These are phyloP conservation scores for Aspergillus sp. DNA, from an alignment of 2,329 filamentous ascomycete genomes.

Conservation along the genomic window DNA sequence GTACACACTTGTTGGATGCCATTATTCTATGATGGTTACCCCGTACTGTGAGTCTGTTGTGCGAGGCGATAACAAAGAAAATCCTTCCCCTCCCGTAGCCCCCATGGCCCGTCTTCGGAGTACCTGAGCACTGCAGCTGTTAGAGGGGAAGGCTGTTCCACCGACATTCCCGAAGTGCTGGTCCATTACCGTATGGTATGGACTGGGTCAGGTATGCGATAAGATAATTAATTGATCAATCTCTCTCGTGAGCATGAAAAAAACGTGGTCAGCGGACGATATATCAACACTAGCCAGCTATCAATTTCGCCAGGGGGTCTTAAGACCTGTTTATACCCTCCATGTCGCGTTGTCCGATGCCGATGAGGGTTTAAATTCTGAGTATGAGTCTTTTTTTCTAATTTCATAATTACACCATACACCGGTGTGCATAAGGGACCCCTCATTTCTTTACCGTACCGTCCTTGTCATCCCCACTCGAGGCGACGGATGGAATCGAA, in stretches of 20 bases:
- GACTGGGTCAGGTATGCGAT: neutral
- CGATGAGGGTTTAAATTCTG: too few relatives aligned
- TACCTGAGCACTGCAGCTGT: too few relatives aligned
- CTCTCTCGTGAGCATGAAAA: neutral
- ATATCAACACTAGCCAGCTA: neutral
- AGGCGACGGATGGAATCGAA: neutral
- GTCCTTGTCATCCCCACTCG: constrained; percentile 2
- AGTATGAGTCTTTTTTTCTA: too few relatives aligned
- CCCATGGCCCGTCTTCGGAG: too few relatives aligned
- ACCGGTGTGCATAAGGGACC: neutral
- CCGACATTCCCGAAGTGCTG: constrained; percentile 17
- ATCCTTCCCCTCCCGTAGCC: too few relatives aligned
- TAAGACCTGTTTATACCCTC: neutral
- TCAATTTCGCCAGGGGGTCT: neutral
- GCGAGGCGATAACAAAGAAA: too few relatives aligned
- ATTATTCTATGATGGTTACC: too few relatives aligned
- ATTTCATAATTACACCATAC: neutral
- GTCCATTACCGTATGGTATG: constrained; percentile 11
- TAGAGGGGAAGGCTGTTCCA: constrained; percentile 13
- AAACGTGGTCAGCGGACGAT: neutral
- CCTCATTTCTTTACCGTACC: constrained; percentile 8
- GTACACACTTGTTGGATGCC: too few relatives aligned
- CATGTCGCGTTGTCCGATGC: neutral
- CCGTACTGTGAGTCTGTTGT: too few relatives aligned
- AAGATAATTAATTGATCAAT: neutral